These are phyloP conservation scores for Penicillium polonicum DNA, from an alignment of 2,329 filamentous ascomycete species.

Conservation along the genomic window DNA sequence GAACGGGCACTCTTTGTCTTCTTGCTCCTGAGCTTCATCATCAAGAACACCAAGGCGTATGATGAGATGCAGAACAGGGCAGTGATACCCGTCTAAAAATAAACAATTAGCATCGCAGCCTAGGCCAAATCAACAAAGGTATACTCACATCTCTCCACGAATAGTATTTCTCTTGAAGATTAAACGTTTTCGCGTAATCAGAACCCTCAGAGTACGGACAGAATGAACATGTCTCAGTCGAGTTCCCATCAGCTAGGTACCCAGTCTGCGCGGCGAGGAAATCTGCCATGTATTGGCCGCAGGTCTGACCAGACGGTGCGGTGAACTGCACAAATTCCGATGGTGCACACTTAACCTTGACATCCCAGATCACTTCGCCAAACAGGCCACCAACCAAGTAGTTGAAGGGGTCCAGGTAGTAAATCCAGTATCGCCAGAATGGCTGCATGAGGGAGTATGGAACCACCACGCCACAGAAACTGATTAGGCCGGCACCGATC, in stretches of 20 bases:
- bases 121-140: not conserved
- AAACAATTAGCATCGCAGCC: not conserved
- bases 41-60: constrained; percentile 47
- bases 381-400: constrained; percentile 45
- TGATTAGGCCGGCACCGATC: constrained; percentile 46
- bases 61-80: constrained; percentile 45
- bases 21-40: constrained; percentile 53
- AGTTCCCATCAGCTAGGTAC: constrained; percentile 31
- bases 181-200: constrained; percentile 38
- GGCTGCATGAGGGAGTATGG: constrained; percentile 39
- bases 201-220: constrained; percentile 34
- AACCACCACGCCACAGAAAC: constrained; percentile 43
- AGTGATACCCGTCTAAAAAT: constrained; percentile 40
- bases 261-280: constrained; percentile 30
- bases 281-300: constrained; percentile 36
- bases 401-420: constrained; percentile 46
- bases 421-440: constrained; percentile 48
- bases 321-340: constrained; percentile 34
- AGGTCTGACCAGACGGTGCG: constrained; percentile 31
- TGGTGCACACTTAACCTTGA: constrained; percentile 37
- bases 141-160: constrained; percentile 39
- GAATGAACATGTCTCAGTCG: constrained; percentile 31
- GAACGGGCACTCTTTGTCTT: constrained; percentile 46
- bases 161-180: constrained; percentile 35
- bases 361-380: constrained; percentile 40